Evolutionary conservation across 2,329 filamentous ascomycete species (phyloP), one percentile per base, ranked within the genome.

Genomic region (Pseudogymnoascus sp.): DNA sequence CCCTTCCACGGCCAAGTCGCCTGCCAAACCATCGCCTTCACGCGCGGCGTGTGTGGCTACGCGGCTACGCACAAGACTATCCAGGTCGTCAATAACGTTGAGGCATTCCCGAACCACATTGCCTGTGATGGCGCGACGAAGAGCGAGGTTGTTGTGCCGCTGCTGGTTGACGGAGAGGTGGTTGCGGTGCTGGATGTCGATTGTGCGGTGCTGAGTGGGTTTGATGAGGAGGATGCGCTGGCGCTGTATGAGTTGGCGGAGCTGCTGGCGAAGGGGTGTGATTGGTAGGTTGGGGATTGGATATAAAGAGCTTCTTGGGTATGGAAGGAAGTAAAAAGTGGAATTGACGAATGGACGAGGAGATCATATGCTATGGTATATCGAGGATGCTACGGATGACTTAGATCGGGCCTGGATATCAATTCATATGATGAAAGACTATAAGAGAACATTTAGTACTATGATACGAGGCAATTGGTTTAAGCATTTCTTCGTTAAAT

Each of bases 101-200:
- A 90, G 46, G 71, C 77, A 61, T 93, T 93, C 70, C 88, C 89
- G 0, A 90, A 89, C 1, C 90, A 93, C 73, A 93, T 95, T 71
- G 89, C 90, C 8, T 93, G 90, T 73, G 90, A 95, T 74, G 83
- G 84, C 3, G 87, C 85, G 64, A 90, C 85, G 70, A 84, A 79
- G 76, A 93, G 90, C 72, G 90, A 95, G 78, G 87, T 95, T 72
- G 90, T 95, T 16, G 90, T 93, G 59, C 90, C 90, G 1, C 82
- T 93, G 66, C 67, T 66, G 67, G 69, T 60, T 64, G 71, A 68
- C 6, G 70, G 67, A 23, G 31, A 60, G 56, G 76, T 89, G 5
- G 86, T 89, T 21, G 89, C 86, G 2, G 89, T 93, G 67, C 90
- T 95, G 65, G 90, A 95, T 70, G 79, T 93, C 23, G 90, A 95